These are phyloP conservation scores for Hypoxylon sp. DNA, from an alignment of 2,329 filamentous ascomycete genomes.

Conservation along the genomic window DNA sequence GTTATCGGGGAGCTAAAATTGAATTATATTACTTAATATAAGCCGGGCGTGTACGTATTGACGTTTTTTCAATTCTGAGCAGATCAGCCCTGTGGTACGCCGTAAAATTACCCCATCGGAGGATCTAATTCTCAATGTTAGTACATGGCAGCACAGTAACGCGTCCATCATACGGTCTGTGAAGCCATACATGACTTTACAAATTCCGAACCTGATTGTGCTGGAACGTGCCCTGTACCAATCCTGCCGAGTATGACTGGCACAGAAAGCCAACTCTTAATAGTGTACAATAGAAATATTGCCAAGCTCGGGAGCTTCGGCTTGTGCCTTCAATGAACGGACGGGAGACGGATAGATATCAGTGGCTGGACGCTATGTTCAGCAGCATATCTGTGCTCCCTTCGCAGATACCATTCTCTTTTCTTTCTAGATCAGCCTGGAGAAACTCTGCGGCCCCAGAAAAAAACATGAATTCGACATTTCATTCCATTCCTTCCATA, in stretches of 20 bases:
- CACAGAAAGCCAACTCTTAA: background rate
- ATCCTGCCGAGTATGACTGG: background rate
- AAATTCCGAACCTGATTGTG: background rate
- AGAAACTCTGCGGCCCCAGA: background rate
- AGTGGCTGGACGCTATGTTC: constrained; percentile 8
- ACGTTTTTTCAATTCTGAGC: too few species aligned
- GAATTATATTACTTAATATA: too few species aligned
- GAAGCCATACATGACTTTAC: background rate
- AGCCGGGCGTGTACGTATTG: too few species aligned
- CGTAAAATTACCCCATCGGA: constrained; percentile 7
- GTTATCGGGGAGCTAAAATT: too few species aligned
- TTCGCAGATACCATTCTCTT: background rate
- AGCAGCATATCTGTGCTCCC: constrained; percentile 6
- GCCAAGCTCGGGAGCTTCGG: constrained; percentile 21
- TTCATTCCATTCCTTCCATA: background rate
- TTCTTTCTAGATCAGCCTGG: constrained; percentile 3
- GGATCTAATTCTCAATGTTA: background rate
- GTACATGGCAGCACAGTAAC: constrained; percentile 8
- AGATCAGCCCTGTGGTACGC: too few species aligned
- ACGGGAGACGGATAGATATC: constrained; percentile 24
- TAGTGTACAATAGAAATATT: background rate
- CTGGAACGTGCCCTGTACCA: constrained; percentile 4
- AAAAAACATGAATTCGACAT: background rate
- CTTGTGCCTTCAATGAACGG: background rate
- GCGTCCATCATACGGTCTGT: constrained; percentile 6